phyloP scores from a whole-genome alignment of 805 yeast species.

The Kurtzmaniella cleridarum region DNA sequence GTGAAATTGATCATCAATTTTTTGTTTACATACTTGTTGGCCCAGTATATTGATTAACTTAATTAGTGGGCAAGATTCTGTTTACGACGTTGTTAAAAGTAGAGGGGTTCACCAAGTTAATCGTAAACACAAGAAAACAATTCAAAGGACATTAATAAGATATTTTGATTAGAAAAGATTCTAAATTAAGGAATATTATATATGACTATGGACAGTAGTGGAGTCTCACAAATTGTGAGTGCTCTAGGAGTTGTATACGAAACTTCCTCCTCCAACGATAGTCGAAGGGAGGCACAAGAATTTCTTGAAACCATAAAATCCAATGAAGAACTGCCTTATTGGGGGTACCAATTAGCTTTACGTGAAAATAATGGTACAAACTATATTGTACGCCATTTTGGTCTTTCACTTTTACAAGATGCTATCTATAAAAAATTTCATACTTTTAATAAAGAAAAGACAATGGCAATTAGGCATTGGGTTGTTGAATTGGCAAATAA shows the following conservation, averaged over 20 bases:
- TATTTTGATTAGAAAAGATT: too few relatives aligned
- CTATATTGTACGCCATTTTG: slow-evolving; percentile 82
- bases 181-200: too few relatives aligned
- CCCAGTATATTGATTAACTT: too few relatives aligned
- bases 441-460: slow-evolving; percentile 48
- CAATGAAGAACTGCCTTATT: slow-evolving; percentile 79
- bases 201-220: slow-evolving; percentile 55
- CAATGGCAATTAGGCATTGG: slow-evolving; percentile 75
- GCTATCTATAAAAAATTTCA: slow-evolving; percentile 60
- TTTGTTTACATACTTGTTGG: too few relatives aligned
- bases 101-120: too few relatives aligned
- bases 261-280: slow-evolving; percentile 54
- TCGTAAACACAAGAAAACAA: too few relatives aligned
- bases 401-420: slow-evolving; percentile 71
- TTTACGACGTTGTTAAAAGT: too few relatives aligned
- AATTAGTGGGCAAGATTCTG: too few relatives aligned
- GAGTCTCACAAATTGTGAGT: slow-evolving; percentile 65
- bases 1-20: too few relatives aligned
- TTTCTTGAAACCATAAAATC: slow-evolving; percentile 73
- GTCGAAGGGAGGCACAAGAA: slow-evolving; percentile 49
- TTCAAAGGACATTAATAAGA: too few relatives aligned
- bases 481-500: slow-evolving; percentile 68
- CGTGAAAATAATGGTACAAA: slow-evolving; percentile 53
- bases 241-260: slow-evolving; percentile 76
- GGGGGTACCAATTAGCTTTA: slow-evolving; percentile 85